Base-by-base conservation (phyloP, 179 eudicot genomes). In the Heliamphora pulchella region DNA sequence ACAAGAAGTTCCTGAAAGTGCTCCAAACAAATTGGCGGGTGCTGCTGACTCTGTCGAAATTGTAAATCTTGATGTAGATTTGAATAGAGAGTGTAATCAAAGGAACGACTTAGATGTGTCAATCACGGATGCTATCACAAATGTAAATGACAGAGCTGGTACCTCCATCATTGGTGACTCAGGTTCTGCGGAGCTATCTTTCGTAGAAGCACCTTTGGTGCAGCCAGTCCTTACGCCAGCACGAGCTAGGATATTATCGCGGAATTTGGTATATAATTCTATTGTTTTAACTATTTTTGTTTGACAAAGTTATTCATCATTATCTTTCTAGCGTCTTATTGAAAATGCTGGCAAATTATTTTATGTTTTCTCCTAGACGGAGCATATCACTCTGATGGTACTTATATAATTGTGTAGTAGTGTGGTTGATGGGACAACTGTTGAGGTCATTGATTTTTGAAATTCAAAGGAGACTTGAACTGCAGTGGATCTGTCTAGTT, bases 211-310 rank as follows among this genome's bases (percentile, higher is more conserved):
- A 20, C 39, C 70, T 47, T 8, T 46, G 54, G 59, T 76, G 43
- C 70, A 22, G 68, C 79, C 59, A 18, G 68, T 18, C n/a, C 57
- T 20, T 18, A 47, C 71, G 20, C 44, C 8, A 64, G 69, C 5
- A 13, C 77, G 11, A 54, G 62, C 9, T 53, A 63, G 44, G 47
- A n/a, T 2, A n/a, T n/a, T 39, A 5, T 20, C 63, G 13, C 62
- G 14, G 15, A 55, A 22, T 54, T 55, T 74, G 77, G 77, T 74
- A 74, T 54, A 31, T 74, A 74, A 11, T 22, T 53, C 18, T 31
- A 53, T 54, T 31, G 47, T 54, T 74, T 53, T 74, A 3, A 43
- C 48, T 39, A 54, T 54, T 0, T 68, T 5, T 71, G 1, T 71
- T 46, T 2, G 14, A 4, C 9, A n/a, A 54, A 54, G 11, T 54